phyloP scores from a whole-genome alignment of 108 stramenopile species.

The Nitzschia putrida region DNA sequence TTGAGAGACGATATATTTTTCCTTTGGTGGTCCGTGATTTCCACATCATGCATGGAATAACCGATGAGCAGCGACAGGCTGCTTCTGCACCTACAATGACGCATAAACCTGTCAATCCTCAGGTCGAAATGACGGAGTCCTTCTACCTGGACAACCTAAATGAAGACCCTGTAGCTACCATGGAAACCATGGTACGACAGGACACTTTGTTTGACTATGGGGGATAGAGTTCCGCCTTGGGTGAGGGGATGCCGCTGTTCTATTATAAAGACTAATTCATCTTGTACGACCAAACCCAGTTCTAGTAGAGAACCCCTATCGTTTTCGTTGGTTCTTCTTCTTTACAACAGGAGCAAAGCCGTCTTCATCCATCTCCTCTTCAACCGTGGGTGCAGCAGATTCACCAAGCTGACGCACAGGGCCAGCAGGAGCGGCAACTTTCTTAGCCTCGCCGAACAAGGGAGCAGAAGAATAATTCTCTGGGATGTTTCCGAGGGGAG shows the following conservation, averaged over 20 bases:
- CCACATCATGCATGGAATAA: slow-evolving; percentile 34
- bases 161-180: slow-evolving; percentile 12
- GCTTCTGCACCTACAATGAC: background rate
- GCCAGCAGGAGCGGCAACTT: slow-evolving; percentile 16
- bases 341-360: slow-evolving; percentile 72
- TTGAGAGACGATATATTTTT: slow-evolving; percentile 36
- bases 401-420: slow-evolving; percentile 75
- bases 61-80: background rate
- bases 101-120: background rate
- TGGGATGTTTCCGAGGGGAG: background rate
- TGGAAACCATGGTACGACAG: slow-evolving; percentile 31
- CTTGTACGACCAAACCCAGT: background rate
- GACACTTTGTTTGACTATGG: slow-evolving; percentile 48
- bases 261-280: no score
- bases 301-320: background rate
- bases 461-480: slow-evolving; percentile 40
- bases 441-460: slow-evolving; percentile 54
- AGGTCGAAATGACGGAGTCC: slow-evolving; percentile 37
- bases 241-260: no score
- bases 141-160: slow-evolving; percentile 16
- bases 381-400: slow-evolving; percentile 30
- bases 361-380: slow-evolving; percentile 62
- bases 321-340: slow-evolving; percentile 19
- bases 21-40: slow-evolving; percentile 47
- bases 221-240: slow-evolving; percentile 4